Conservation (phyloP, 129 eudicot species). For the Flaveria bidentis region DNA sequence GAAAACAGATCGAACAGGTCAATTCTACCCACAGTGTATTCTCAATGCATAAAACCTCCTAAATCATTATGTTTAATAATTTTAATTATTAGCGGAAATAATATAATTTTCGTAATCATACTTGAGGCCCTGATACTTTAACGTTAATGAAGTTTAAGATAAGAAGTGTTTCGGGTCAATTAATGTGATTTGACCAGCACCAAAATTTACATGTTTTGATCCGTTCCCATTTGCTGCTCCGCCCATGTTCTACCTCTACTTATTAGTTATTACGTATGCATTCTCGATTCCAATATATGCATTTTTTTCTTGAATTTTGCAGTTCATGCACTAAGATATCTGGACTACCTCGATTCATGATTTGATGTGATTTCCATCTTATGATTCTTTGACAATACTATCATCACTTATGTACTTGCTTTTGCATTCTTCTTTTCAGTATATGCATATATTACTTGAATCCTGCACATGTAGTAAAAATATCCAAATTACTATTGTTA, state of each 20-base stretch:
- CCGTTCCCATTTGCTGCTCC: neutral
- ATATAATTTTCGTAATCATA: neutral
- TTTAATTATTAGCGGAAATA: neutral
- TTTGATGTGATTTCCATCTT: constrained; percentile 12
- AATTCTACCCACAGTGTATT: neutral
- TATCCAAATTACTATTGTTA: neutral
- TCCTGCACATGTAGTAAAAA: neutral
- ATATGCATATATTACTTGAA: neutral
- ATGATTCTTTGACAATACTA: neutral
- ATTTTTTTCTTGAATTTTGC: constrained; percentile 14
- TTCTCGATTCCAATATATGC: neutral
- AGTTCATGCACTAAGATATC: neutral
- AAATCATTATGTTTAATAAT: neutral
- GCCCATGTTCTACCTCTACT: neutral
- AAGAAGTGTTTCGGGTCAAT: neutral
- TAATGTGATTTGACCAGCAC: neutral
- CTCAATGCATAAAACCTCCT: neutral
- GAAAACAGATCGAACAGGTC: neutral
- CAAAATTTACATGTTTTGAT: neutral
- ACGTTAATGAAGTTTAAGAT: neutral
- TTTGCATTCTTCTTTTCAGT: neutral
- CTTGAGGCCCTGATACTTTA: neutral
- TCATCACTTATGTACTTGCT: constrained; percentile 13
- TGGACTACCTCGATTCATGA: neutral
- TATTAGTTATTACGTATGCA: constrained; percentile 5